Evolutionary conservation across 495 filamentous ascomycete genomes (phyloP), one percentile per base, ranked within the genome.

Genomic region (Trichoderma erinaceum): DNA sequence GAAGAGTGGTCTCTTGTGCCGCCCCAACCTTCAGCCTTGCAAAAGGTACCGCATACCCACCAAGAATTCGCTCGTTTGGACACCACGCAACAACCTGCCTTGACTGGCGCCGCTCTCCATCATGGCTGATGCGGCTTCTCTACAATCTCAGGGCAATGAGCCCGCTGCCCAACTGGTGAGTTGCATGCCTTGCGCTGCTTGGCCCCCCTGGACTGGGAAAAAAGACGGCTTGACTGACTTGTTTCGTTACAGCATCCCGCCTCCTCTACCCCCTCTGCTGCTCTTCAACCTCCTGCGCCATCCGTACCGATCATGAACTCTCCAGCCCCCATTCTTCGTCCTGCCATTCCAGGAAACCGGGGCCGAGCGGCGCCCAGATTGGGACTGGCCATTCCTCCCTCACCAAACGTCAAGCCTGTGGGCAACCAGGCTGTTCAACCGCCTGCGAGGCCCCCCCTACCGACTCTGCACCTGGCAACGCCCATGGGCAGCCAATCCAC

Each of bases 311-410:
- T 82, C 72, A 93, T 95, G 90, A 89, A 90, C 63, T 87, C 90
- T 43, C 88, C 90, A 68, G 86, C 85, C 52, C 92, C 93, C 64
- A 86, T 96, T 65, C 86, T 94, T 44, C 90, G 92, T 58, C 92
- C 93, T 48, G 90, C 92, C 67, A 88, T 96, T 67, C 89, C 90
- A 35, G 91, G 92, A 69, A 83, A 83, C 72, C 88, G 89, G 71
- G 87, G 85, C 67, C 78, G 84, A 29, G 83, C 90, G 74, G 81
- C 88, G 52, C 93, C 93, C 25, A 88, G 92, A 72, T 83, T 97
- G 64, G 93, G 92, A 41, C 84, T 97, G 64, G 90, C 92, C 25
- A 97, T 97, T 41, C 93, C 93, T 41, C 89, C 89, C 2, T 94
- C 92, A 29, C 89, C 92, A 61, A 92, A 85, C 79, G 87, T 81